Evolutionary conservation across 371 early-diverging fungal species (phyloP), one percentile per base, ranked within the genome.

Genomic region (Mortierella sp.): DNA sequence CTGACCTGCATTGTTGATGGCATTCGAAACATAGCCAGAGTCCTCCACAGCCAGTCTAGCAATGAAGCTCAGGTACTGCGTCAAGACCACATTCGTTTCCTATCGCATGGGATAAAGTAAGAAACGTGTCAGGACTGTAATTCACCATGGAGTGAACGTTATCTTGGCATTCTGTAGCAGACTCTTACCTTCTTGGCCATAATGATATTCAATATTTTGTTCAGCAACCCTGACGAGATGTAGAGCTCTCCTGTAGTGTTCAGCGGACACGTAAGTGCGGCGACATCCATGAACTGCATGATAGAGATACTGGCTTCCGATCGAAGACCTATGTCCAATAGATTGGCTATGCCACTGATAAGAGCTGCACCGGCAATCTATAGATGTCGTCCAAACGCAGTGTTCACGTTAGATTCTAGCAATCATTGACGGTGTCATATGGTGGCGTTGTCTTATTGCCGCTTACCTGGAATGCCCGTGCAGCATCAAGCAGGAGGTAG

Each of bases 31-130:
- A 55, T 83, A 80, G 4, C 52, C 67, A 1, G 87, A 72, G 53
- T 92, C 88, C 57, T 83, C 86, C 16, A 92, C 67, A 2, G 85
- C 83, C 27, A 94, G 60, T 22, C 94, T 78, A 3, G 92, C 85
- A 46, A 92, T 69, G 16, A 92, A 50, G 40, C 81, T 71, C 78
- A 94, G 79, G 70, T 86, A 92, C 22, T 85, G 83, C 47, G 88
- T 86, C 45, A 90, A 53, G 0, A 91, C 84, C 60, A 88, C 85
- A n/a, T 83, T 85, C 34, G 87, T 81, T 47, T 86, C 82, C 86
- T 87, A 68, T 1, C 24, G n/a, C n/a, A n/a, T n/a, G n/a, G n/a
- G n/a, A n/a, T n/a, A n/a, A n/a, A n/a, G n/a, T n/a, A n/a, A n/a
- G n/a, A n/a, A n/a, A n/a, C n/a, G n/a, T n/a, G n/a, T n/a, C n/a